Percentiles rank a stretch among this genome's conserved stretches.
Conservation (phyloP, 176 grass and related monocot species). For the Aegilops longissima region DNA sequence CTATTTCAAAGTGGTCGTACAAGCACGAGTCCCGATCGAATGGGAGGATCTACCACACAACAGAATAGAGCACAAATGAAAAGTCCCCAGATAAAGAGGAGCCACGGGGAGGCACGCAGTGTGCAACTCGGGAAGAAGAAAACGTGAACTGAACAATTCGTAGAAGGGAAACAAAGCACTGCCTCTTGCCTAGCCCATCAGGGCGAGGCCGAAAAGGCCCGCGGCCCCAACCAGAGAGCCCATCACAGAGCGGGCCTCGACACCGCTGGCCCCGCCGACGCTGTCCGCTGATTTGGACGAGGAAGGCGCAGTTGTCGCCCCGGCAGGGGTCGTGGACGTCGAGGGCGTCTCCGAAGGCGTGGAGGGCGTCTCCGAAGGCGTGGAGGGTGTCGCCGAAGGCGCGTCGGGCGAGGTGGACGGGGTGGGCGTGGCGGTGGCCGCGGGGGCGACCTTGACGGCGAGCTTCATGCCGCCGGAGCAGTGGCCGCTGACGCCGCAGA, state of each 20-base stretch:
- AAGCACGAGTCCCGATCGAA: background rate
- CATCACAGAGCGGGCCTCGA: constrained; percentile 15
- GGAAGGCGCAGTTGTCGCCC: constrained; percentile 28
- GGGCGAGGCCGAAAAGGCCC: constrained; percentile 39
- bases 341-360: constrained; percentile 33
- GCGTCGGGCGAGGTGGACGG: background rate
- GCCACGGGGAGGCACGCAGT: background rate
- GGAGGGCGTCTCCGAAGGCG: constrained; percentile 29
- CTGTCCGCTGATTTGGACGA: background rate
- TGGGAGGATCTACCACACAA: background rate
- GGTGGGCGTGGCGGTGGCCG: constrained; percentile 1
- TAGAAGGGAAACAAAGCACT: constrained; percentile 33
- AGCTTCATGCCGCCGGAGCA: constrained; percentile 91
- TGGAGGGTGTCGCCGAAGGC: background rate
- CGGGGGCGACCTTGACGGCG: constrained; percentile 54
- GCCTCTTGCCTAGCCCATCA: constrained; percentile 69
- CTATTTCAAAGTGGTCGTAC: background rate
- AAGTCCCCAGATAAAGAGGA: background rate
- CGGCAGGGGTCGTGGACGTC: background rate
- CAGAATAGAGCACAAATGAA: background rate
- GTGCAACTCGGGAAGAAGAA: background rate
- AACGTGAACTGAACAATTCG: background rate
- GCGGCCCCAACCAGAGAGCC: constrained; percentile 23
- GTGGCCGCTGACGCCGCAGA: constrained; percentile 69
- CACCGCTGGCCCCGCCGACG: constrained; percentile 18